Evolutionary conservation across 2,329 filamentous ascomycete genomes (phyloP).

Genomic region (Cercospora beticola): DNA sequence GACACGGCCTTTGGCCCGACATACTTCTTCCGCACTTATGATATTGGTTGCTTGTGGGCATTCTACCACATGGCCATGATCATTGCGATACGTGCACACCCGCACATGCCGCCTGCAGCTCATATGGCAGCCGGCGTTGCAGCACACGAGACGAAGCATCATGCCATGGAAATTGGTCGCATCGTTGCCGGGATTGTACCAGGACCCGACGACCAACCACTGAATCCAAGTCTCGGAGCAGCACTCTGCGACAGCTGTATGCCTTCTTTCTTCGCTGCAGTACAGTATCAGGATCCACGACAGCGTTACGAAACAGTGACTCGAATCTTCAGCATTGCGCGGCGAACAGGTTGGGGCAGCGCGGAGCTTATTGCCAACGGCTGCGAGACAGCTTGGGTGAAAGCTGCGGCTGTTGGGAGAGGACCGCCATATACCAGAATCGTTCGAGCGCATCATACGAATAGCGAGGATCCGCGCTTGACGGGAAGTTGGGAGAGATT

Average conservation of each 20-base stretch:
- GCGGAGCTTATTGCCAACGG: slow-evolving; percentile 77
- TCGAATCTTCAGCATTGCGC: slow-evolving; percentile 71
- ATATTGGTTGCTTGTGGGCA: slow-evolving; percentile 84
- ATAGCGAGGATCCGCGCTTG: slow-evolving; percentile 35
- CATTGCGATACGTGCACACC: slow-evolving; percentile 77
- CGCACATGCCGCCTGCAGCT: slow-evolving; percentile 84
- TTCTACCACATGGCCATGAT: slow-evolving; percentile 85
- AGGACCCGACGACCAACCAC: slow-evolving; percentile 52
- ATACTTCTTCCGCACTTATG: slow-evolving; percentile 78
- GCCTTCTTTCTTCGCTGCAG: slow-evolving; percentile 79
- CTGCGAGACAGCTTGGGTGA: slow-evolving; percentile 81
- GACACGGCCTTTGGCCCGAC: slow-evolving; percentile 78
- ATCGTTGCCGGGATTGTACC: slow-evolving; percentile 70
- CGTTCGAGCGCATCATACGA: slow-evolving; percentile 28
- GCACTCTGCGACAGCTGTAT: slow-evolving; percentile 81
- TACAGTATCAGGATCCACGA: slow-evolving; percentile 69
- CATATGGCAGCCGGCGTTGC: slow-evolving; percentile 82
- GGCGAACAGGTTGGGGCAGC: slow-evolving; percentile 83
- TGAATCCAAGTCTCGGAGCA: slow-evolving; percentile 76
- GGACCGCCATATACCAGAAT: slow-evolving; percentile 70
- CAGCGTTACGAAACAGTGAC: slow-evolving; percentile 78
- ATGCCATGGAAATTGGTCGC: slow-evolving; percentile 73
- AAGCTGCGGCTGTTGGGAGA: slow-evolving; percentile 67
- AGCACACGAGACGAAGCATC: slow-evolving; percentile 67
- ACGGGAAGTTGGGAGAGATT: slow-evolving; percentile 35